Conservation (phyloP, 1,139 yeast genomes). For the Pneumocystis sp. region DNA sequence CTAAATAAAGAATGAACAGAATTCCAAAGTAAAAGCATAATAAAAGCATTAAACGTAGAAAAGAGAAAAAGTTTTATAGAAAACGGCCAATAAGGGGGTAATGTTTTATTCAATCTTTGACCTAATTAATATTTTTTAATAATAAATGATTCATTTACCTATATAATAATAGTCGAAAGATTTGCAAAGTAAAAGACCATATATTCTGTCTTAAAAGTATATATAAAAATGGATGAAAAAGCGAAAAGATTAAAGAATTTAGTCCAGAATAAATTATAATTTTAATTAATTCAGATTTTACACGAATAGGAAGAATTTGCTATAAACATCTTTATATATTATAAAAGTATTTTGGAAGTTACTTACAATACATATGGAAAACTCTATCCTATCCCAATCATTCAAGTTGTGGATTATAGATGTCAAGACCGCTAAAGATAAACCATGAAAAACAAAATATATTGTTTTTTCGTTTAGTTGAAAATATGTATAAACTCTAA, state of each 20-base stretch:
- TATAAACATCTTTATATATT: background rate
- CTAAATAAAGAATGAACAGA: conserved; percentile 46
- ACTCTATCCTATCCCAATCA: conserved; percentile 46
- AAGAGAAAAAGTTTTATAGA: conserved; percentile 28
- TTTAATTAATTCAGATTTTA: conserved; percentile 6
- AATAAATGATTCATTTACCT: background rate
- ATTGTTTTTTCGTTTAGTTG: conserved; percentile 49
- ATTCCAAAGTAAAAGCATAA: conserved; percentile 42
- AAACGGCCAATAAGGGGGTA: conserved; percentile 23
- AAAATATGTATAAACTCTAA: conserved; percentile 33
- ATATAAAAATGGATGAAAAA: conserved; percentile 35
- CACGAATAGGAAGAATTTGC: conserved; percentile 1
- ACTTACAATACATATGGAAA: conserved; percentile 24
- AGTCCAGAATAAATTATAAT: conserved; percentile 8
- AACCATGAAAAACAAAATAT: conserved; percentile 34
- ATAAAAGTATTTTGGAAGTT: background rate
- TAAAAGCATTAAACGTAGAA: conserved; percentile 29
- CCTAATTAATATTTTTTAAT: background rate
- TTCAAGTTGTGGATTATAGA: conserved; percentile 39
- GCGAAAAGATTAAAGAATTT: background rate
- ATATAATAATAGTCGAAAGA: conserved; percentile 19
- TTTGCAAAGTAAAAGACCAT: conserved; percentile 28
- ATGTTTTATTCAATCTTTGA: conserved; percentile 15
- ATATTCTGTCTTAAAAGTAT: conserved; percentile 30
- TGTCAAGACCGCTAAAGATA: conserved; percentile 35